Evolutionary conservation across 208 protist species (phyloP).

Genomic region (Endotrypanum monterogeii): DNA sequence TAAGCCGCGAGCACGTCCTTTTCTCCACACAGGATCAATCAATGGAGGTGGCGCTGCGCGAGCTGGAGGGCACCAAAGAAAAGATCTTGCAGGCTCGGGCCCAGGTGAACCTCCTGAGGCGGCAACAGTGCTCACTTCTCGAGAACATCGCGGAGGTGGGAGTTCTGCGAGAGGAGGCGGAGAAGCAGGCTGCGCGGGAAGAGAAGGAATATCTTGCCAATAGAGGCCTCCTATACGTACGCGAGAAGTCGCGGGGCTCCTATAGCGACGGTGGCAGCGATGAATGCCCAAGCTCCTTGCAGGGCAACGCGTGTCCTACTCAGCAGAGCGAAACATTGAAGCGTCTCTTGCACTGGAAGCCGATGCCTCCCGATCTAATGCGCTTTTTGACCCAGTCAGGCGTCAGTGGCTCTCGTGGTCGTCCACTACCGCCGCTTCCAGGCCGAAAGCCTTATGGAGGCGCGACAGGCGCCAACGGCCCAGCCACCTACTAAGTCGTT

Average conservation of each 20-base stretch:
- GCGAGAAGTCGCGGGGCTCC: conserved; percentile 21
- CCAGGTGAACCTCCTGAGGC: conserved; percentile 67
- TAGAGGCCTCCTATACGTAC: conserved; percentile 55
- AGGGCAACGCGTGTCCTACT: conserved; percentile 25
- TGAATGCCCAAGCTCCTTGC: neutral
- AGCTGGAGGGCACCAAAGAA: conserved; percentile 74
- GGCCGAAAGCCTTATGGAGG: conserved; percentile 7
- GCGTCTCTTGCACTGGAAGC: conserved; percentile 77
- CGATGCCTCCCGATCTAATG: conserved; percentile 62
- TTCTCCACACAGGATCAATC: conserved; percentile 89
- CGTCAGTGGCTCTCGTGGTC: conserved; percentile 30
- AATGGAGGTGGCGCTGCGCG: conserved; percentile 87
- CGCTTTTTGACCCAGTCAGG: conserved; percentile 31
- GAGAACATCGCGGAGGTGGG: conserved; percentile 87
- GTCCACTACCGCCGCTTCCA: conserved; percentile 48
- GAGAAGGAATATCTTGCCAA: conserved; percentile 18
- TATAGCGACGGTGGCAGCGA: conserved; percentile 1
- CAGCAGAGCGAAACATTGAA: conserved; percentile 62
- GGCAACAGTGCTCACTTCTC: conserved; percentile 76
- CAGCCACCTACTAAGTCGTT: conserved; percentile 11
- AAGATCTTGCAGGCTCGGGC: conserved; percentile 49
- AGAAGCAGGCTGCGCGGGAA: conserved; percentile 47
- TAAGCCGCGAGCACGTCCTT: conserved; percentile 59
- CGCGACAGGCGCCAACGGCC: neutral
- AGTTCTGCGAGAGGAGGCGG: conserved; percentile 47